A percentile compares a stretch with the other conserved stretches of the same genome.
Conservation (phyloP, 2,329 filamentous ascomycete genomes). For the Fusarium stilboides region DNA sequence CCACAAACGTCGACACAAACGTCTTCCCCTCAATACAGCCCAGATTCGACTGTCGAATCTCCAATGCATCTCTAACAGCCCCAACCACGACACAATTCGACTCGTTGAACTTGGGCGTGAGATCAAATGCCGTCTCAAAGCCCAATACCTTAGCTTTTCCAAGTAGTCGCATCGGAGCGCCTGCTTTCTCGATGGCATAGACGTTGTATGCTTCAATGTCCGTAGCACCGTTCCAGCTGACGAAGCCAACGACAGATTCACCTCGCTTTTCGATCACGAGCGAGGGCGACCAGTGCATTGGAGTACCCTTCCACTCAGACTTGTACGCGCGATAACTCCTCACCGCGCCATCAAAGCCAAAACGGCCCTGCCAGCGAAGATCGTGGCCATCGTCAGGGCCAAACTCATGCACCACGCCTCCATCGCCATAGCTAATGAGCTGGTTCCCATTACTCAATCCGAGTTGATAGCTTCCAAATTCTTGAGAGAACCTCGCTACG, state of each 20-base stretch:
- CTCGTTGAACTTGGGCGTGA: conserved; percentile 25
- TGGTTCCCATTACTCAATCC: conserved; percentile 45
- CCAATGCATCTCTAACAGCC: conserved; percentile 37
- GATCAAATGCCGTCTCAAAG: conserved; percentile 49
- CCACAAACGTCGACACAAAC: conserved; percentile 30
- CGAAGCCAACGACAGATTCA: conserved; percentile 20
- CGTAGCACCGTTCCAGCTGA: conserved; percentile 50
- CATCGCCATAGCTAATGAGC: conserved; percentile 43
- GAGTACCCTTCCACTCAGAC: conserved; percentile 44
- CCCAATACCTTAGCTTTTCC: conserved; percentile 21
- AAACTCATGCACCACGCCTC: conserved; percentile 48
- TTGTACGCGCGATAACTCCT: conserved; percentile 49
- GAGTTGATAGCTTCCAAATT: conserved; percentile 41
- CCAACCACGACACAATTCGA: conserved; percentile 41
- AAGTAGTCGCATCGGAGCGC: not conserved
- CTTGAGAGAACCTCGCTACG: conserved; percentile 20
- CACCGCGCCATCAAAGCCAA: conserved; percentile 38
- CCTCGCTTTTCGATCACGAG: conserved; percentile 34
- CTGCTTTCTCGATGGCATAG: conserved; percentile 21
- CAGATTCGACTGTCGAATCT: conserved; percentile 43
- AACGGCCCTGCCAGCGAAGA: conserved; percentile 47
- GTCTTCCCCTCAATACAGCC: conserved; percentile 37
- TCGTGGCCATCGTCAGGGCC: conserved; percentile 41
- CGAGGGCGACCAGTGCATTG: conserved; percentile 30
- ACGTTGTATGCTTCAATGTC: conserved; percentile 47